Evolutionary conservation across 2,329 filamentous ascomycete species (phyloP).

Genomic region (Pleoardoris graminearum): DNA sequence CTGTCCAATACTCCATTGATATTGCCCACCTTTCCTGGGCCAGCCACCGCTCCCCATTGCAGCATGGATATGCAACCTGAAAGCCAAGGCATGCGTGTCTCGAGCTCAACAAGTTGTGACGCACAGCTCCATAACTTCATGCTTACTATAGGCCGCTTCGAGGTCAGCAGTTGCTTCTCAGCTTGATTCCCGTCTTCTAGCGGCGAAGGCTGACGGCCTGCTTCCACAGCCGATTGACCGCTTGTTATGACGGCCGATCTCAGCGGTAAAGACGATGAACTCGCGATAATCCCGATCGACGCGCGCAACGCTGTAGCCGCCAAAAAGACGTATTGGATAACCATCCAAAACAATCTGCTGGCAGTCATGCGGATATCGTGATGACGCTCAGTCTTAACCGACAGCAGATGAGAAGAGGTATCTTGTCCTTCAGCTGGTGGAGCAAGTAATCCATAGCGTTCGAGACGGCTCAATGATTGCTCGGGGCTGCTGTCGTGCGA

Average conservation of each 20-base stretch:
- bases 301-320: constrained; percentile 68
- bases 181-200: constrained; percentile 33
- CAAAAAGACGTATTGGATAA: constrained; percentile 55
- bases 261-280: constrained; percentile 68
- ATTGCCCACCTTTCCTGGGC: constrained; percentile 74
- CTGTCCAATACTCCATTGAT: constrained; percentile 83
- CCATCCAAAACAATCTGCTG: constrained; percentile 56
- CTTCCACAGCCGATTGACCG: constrained; percentile 35
- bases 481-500: constrained; percentile 32
- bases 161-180: constrained; percentile 36
- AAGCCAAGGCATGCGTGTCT: constrained; percentile 88
- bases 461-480: constrained; percentile 51
- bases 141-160: constrained; percentile 68
- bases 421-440: constrained; percentile 33
- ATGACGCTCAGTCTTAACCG: constrained; percentile 23
- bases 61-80: constrained; percentile 72
- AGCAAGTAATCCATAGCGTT: constrained; percentile 61
- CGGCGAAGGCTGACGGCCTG: constrained; percentile 36
- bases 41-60: constrained; percentile 72
- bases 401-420: constrained; percentile 20
- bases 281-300: constrained; percentile 65
- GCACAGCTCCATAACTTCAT: constrained; percentile 79
- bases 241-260: constrained; percentile 46
- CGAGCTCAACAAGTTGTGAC: constrained; percentile 72
- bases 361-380: constrained; percentile 22